phyloP scores from a whole-genome alignment of 2,329 filamentous ascomycete genomes.

The Metarhizium rileyi region DNA sequence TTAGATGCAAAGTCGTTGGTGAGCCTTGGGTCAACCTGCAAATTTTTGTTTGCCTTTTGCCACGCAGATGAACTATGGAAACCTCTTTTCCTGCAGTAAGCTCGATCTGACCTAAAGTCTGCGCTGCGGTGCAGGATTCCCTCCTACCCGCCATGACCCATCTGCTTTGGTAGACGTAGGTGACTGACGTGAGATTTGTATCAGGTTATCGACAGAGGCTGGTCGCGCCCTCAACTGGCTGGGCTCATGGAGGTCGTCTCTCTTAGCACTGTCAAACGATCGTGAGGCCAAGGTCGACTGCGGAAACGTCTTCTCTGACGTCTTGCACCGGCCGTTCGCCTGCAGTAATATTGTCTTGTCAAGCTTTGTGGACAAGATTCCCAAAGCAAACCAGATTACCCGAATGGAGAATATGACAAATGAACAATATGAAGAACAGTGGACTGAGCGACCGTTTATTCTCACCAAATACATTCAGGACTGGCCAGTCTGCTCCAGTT shows the following conservation, averaged over 20 bases:
- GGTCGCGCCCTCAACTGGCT: conserved; percentile 47
- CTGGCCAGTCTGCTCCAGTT: conserved; percentile 70
- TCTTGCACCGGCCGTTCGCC: conserved; percentile 80
- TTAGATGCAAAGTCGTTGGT: conserved; percentile 56
- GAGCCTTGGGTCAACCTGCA: conserved; percentile 66
- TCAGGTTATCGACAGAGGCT: conserved; percentile 21
- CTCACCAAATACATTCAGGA: conserved; percentile 69
- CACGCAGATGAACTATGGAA: conserved; percentile 86
- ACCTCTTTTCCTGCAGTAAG: conserved; percentile 73
- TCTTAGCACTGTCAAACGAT: conserved; percentile 46
- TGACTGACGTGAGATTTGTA: not conserved
- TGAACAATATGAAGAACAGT: conserved; percentile 63
- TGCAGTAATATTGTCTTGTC: conserved; percentile 67
- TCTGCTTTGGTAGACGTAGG: not conserved
- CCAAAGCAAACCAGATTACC: conserved; percentile 60
- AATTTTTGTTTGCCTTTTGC: conserved; percentile 77
- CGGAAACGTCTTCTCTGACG: conserved; percentile 76
- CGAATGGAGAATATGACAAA: conserved; percentile 59
- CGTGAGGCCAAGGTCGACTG: conserved; percentile 57
- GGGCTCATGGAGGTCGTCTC: conserved; percentile 77
- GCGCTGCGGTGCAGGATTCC: not conserved
- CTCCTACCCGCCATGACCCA: not conserved
- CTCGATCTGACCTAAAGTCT: conserved; percentile 22
- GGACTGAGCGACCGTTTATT: conserved; percentile 78
- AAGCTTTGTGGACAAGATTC: conserved; percentile 62